Evolutionary conservation across 805 yeast genomes (phyloP).

Genomic region (Saccharomyces eubayanus): DNA sequence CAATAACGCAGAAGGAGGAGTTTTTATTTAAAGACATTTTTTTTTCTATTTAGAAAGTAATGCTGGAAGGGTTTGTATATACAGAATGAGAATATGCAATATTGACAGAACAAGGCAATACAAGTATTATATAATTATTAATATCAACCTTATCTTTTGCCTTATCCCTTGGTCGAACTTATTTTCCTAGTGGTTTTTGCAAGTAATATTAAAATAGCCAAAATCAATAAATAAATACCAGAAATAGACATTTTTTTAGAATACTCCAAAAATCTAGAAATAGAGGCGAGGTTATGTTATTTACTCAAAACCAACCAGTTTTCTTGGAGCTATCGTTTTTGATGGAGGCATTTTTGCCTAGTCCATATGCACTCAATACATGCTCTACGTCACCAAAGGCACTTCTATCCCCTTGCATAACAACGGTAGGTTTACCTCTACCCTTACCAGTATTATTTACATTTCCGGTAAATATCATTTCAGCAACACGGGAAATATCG

Average conservation of each 20-base stretch:
- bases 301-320: slow-evolving; percentile 24
- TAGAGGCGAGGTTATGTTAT: not conserved
- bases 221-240: not conserved
- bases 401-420: slow-evolving; percentile 81
- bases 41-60: not conserved
- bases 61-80: not conserved
- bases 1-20: not conserved
- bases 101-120: not conserved
- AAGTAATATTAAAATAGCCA: not conserved
- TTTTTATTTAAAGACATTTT: not conserved
- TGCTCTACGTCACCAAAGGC: slow-evolving; percentile 75
- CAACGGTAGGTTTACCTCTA: slow-evolving; percentile 69
- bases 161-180: too few species aligned
- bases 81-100: not conserved
- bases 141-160: not conserved
- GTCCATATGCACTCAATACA: slow-evolving; percentile 59
- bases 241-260: not conserved
- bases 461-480: slow-evolving; percentile 62
- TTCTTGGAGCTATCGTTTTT: slow-evolving; percentile 6
- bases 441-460: slow-evolving; percentile 41
- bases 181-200: not conserved
- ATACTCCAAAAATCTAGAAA: not conserved
- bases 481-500: slow-evolving; percentile 70
- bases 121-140: not conserved
- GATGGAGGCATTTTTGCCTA: slow-evolving; percentile 38